Percentiles rank a stretch among this genome's conserved stretches.
Conservation (phyloP, 495 filamentous ascomycete species). For the Hyaloscypha finlandica region DNA sequence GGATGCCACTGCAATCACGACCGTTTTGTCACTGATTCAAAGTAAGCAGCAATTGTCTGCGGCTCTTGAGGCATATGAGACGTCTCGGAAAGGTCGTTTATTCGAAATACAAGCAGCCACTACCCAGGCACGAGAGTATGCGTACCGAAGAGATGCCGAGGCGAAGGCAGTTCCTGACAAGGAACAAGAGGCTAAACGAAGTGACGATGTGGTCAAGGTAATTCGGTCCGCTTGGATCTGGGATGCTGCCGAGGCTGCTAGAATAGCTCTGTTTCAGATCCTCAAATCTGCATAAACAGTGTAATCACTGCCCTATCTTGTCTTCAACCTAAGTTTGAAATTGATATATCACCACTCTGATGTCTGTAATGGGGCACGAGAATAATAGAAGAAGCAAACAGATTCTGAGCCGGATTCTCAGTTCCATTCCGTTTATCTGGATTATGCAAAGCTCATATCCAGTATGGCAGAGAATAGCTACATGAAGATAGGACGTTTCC, state of each 20-base stretch:
- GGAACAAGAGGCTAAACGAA: not conserved
- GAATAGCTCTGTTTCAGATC: not conserved
- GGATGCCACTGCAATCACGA: conserved; percentile 18
- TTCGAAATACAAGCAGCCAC: conserved; percentile 17
- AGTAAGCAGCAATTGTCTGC: conserved; percentile 13
- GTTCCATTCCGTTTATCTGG: too few species aligned
- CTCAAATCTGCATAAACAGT: not conserved
- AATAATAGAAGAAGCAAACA: too few species aligned
- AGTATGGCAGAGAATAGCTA: too few species aligned
- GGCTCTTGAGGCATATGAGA: conserved; percentile 26
- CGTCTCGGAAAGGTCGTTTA: conserved; percentile 21
- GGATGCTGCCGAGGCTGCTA: not conserved
- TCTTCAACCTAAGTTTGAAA: too few species aligned
- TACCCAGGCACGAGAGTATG: not conserved
- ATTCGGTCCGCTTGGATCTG: not conserved
- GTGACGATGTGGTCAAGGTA: not conserved
- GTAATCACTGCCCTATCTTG: not conserved
- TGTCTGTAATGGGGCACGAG: too few species aligned
- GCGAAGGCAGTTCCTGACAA: not conserved
- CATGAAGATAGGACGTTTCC: too few species aligned
- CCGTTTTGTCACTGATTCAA: conserved; percentile 21
- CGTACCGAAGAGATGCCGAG: not conserved
- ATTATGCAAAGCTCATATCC: too few species aligned
- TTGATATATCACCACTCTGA: too few species aligned
- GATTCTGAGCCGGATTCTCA: too few species aligned